Conservation (phyloP, 805 yeast genomes). For the Cyberlindnera euphorbiae region DNA sequence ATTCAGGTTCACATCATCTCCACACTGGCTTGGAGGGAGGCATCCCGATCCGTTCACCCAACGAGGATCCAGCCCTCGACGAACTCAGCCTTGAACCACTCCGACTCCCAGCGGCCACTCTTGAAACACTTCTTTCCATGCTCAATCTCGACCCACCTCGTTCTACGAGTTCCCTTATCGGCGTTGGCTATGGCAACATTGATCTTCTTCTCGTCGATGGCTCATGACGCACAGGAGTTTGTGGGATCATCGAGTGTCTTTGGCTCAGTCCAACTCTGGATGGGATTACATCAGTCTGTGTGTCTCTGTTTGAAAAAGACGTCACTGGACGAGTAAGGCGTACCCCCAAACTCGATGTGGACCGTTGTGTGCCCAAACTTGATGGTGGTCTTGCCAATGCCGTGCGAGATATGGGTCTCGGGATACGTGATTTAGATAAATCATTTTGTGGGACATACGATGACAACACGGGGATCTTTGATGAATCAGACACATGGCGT, state of each 20-base stretch:
- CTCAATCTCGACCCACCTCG: slow-evolving; percentile 13
- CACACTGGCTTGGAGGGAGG: slow-evolving; percentile 14
- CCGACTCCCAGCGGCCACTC: slow-evolving; percentile 6
- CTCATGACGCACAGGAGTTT: slow-evolving; percentile 18
- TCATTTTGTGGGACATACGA: slow-evolving; percentile 6
- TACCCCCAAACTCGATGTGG: slow-evolving; percentile 14
- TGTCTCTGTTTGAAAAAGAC: slow-evolving; percentile 17
- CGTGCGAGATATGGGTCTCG: slow-evolving; percentile 22
- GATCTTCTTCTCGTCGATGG: slow-evolving; percentile 12
- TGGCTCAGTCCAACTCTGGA: slow-evolving; percentile 10
- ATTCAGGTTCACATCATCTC: no score
- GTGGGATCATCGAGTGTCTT: slow-evolving; percentile 23
- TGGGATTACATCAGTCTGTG: slow-evolving; percentile 9
- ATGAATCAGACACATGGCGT: slow-evolving; percentile 10
- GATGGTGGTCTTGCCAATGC: slow-evolving; percentile 14
- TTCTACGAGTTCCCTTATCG: slow-evolving; percentile 21
- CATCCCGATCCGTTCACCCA: slow-evolving; percentile 10
- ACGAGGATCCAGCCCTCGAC: slow-evolving; percentile 7
- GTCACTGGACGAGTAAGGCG: slow-evolving; percentile 13
- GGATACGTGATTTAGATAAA: slow-evolving; percentile 17
- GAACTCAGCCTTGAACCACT: not conserved
- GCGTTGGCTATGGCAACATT: slow-evolving; percentile 26
- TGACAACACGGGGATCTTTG: slow-evolving; percentile 13
- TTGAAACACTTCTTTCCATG: slow-evolving; percentile 6
- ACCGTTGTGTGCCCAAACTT: slow-evolving; percentile 3